A percentile compares a stretch with the other conserved stretches of the same genome.
Evolutionary conservation across 345 rosid genomes (phyloP).

Genomic region (Camelina neglecta): DNA sequence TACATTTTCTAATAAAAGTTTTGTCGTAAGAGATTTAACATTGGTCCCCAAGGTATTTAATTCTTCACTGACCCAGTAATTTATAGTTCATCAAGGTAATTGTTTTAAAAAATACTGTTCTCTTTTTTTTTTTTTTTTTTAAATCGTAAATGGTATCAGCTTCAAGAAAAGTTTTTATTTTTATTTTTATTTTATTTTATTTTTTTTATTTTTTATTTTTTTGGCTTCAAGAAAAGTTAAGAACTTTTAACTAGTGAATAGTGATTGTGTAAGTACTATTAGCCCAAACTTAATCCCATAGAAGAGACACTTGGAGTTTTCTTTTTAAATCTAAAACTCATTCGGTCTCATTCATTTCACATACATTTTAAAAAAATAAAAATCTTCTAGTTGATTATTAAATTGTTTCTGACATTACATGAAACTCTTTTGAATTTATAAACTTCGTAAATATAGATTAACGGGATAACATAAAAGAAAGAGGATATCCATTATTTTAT

Average conservation of each 20-base stretch:
- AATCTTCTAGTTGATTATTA: not conserved
- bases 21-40: not conserved
- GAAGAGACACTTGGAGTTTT: not conserved
- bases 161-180: not conserved
- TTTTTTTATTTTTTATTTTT: not conserved
- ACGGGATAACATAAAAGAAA: too few relatives aligned
- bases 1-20: not conserved
- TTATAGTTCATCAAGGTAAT: not conserved
- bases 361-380: not conserved
- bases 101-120: not conserved
- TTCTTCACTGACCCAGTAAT: conserved; percentile 19
- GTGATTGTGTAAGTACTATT: too few relatives aligned
- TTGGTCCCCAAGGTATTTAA: conserved; percentile 22
- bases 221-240: not conserved
- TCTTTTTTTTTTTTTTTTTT: not conserved
- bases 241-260: not conserved
- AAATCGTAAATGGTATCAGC: not conserved
- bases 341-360: not conserved
- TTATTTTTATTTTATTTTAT: too few relatives aligned
- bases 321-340: not conserved
- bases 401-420: too few relatives aligned
- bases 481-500: too few relatives aligned
- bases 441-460: too few relatives aligned
- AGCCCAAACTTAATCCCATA: not conserved
- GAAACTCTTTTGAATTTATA: too few relatives aligned